Base-by-base conservation (phyloP, 2,329 filamentous ascomycete genomes). In the Grosmannia serpens region DNA sequence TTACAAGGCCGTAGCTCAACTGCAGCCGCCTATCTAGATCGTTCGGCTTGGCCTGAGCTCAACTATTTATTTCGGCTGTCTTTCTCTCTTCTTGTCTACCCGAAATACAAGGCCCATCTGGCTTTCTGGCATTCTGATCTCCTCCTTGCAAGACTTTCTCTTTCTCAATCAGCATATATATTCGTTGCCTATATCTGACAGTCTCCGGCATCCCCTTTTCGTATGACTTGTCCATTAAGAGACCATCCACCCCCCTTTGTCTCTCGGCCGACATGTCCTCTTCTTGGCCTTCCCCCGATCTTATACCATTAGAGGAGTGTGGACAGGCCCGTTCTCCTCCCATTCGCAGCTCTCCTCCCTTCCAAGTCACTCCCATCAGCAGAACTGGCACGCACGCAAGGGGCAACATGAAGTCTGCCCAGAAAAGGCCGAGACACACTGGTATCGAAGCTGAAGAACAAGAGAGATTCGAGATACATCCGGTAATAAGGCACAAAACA, bases 391-490 rank as follows among this genome's bases (percentile, higher is more conserved):
- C 27, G 29, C 29, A 31, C 33, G 52, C 44, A 15, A 33, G 51
- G 38, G 52, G 31, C 10, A 26, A 52, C 11, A 38, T 38, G 27
- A 27, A 57, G 53, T 7, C 50, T 52, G 31, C 47, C 49, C 22
- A 20, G 53, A 44, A 54, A 53, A 35, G 29, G 33, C n/a, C 53
- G 49, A 38, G 49, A 62, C 58, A 54, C 60, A 51, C 24, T 58
- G 58, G 60, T 60, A 62, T 58, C 60, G 58, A 57, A 57, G 15
- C 15, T 20, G 20, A 41, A 13, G 53, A 33, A 26, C 20, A 22
- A 50, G 5, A 55, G 9, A 56, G 5, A 13, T 15, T 11, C 27
- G 6, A 56, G 13, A 24, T 17, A 20, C 41, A 35, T 26, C 13
- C 38, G 15, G 20, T 20, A 41, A 29, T 2, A 31, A 24, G 1